These are phyloP conservation scores for Nepenthes mirabilis DNA, from an alignment of 148 eudicot species.

Conservation along the genomic window DNA sequence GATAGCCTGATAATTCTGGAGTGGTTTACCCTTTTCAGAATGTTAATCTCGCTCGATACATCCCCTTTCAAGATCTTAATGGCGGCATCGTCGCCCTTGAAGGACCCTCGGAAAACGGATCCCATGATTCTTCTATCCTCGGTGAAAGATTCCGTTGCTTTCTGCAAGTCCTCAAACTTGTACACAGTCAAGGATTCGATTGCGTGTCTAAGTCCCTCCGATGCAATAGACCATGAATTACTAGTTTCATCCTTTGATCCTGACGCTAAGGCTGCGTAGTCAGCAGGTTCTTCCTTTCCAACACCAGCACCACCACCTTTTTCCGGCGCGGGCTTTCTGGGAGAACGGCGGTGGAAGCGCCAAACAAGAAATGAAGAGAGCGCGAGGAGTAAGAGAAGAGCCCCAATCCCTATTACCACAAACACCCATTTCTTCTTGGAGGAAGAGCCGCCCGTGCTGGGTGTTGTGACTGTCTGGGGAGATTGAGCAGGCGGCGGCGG, in stretches of 20 bases:
- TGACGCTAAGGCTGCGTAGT: neutral
- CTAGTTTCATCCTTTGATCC: neutral
- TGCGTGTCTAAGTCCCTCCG: slow-evolving; percentile 39
- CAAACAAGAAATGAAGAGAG: neutral
- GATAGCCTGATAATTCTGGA: slow-evolving; percentile 54
- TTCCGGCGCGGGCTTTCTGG: neutral
- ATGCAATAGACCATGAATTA: slow-evolving; percentile 32
- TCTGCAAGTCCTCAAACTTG: slow-evolving; percentile 38
- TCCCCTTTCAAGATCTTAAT: slow-evolving; percentile 60
- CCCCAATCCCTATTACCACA: neutral
- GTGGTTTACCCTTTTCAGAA: slow-evolving; percentile 59
- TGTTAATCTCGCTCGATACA: slow-evolving; percentile 49
- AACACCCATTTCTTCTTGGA: slow-evolving; percentile 1
- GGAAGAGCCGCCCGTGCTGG: slow-evolving; percentile 12
- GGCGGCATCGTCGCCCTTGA: slow-evolving; percentile 61
- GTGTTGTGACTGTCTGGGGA: slow-evolving; percentile 28
- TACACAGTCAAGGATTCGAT: slow-evolving; percentile 47
- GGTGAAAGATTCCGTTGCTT: slow-evolving; percentile 42
- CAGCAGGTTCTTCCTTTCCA: neutral
- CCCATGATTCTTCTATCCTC: slow-evolving; percentile 44
- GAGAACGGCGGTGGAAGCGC: neutral
- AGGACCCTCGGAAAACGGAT: slow-evolving; percentile 40
- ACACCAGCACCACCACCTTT: neutral
- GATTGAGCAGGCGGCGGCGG: slow-evolving; percentile 14
- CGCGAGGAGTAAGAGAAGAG: neutral